phyloP scores from a whole-genome alignment of 2,329 filamentous ascomycete species.

The Raffaelea ambrosiae region DNA sequence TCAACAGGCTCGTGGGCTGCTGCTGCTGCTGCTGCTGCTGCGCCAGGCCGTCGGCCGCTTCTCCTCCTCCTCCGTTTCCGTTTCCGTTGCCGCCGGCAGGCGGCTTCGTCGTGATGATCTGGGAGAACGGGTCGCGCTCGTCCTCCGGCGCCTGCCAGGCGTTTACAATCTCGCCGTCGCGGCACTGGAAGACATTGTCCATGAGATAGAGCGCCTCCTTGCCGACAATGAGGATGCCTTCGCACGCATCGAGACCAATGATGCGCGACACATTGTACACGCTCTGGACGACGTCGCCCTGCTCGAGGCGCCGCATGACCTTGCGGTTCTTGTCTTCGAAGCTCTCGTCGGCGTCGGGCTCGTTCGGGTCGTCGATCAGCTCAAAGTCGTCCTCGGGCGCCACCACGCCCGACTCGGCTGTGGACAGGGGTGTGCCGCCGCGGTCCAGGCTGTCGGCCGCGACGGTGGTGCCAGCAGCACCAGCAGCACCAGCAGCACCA shows the following conservation, averaged over 20 bases:
- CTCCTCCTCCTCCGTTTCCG: neutral
- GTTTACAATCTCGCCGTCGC: slow-evolving; percentile 93
- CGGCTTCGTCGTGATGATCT: slow-evolving; percentile 67
- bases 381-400: slow-evolving; percentile 83
- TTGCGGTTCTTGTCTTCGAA: slow-evolving; percentile 98
- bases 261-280: slow-evolving; percentile 95
- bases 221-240: slow-evolving; percentile 87
- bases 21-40: neutral
- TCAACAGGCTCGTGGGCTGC: slow-evolving; percentile 33
- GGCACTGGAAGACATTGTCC: slow-evolving; percentile 91
- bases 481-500: no score
- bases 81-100: slow-evolving; percentile 24
- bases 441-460: slow-evolving; percentile 5
- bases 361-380: slow-evolving; percentile 86
- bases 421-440: no score
- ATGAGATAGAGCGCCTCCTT: slow-evolving; percentile 90
- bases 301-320: slow-evolving; percentile 87
- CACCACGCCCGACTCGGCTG: no score
- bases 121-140: slow-evolving; percentile 89
- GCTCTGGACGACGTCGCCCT: slow-evolving; percentile 83
- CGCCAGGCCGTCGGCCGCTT: no score
- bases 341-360: slow-evolving; percentile 63
- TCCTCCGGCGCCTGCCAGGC: slow-evolving; percentile 88
- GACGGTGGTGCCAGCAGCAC: no score
- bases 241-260: slow-evolving; percentile 84